Base-by-base conservation (phyloP, 2,329 filamentous ascomycete genomes). In the Penicillium oxalicum region DNA sequence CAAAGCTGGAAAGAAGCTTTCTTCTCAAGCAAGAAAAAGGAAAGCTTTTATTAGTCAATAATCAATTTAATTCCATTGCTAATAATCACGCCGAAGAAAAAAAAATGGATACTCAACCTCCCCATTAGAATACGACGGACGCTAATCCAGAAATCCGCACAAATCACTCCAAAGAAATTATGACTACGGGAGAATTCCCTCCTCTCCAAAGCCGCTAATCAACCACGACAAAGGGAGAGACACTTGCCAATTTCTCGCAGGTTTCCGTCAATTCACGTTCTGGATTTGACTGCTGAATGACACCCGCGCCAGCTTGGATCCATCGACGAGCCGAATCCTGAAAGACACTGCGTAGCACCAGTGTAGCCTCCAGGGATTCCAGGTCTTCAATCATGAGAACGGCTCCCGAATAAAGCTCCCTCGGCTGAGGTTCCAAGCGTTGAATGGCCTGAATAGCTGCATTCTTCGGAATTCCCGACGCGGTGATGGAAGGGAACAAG, bases 351-450 rank as follows among this genome's bases (percentile, higher is more conserved):
- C 54, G 48, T 25, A 56, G 47, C 8, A 56, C 54, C 1, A 56
- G 49, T 4, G 54, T 38, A n/a, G 52, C 54, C 9, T 56, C 54
- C 9, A 52, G 33, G 4, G 45, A 35, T 13, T 45, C 18, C 0
- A 33, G 9, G 4, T 34, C 40, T 27, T 54, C 51, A 8, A 54
- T 25, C 51, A 56, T 47, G 9, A 56, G 18, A 5, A 56, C 52
- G 2, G 54, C 54, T 1, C 54, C 54, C 1, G 47, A 54, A 27
- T 56, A 56, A 25, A 56, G 49, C 38, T 56, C 54, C 9, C 54
- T 35, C 2, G 54, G 43, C 6, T 41, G 25, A 6, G 18, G 3
- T 34, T 56, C 54, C 1, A 56, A 44, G 25, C 40, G 45, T 29
- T 46, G 37, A n/a, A 56, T 56, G 2, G 45, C 52, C 18, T 54